These are phyloP conservation scores for Arthrobotrys megalospora DNA, from an alignment of 2,329 filamentous ascomycete species.

Conservation along the genomic window DNA sequence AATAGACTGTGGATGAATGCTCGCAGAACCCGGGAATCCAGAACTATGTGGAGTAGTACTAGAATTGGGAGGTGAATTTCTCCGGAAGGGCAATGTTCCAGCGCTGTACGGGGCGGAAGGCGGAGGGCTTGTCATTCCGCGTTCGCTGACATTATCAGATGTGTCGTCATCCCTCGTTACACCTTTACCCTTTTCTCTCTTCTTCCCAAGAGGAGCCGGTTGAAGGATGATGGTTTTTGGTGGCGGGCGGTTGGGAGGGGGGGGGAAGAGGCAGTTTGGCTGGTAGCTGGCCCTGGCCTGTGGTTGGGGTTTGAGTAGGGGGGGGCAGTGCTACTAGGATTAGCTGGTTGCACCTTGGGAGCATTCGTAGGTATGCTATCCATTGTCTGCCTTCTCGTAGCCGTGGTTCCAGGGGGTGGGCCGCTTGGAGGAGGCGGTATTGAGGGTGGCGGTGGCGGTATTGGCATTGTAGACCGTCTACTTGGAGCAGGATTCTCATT, in stretches of 20 bases:
- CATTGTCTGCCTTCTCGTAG: conserved; percentile 48
- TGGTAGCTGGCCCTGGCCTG: conserved; percentile 37
- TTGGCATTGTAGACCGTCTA: conserved; percentile 61
- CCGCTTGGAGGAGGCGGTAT: conserved; percentile 59
- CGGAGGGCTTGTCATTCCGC: conserved; percentile 47
- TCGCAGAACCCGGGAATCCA: conserved; percentile 47
- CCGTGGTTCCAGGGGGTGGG: conserved; percentile 37
- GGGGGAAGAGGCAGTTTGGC: conserved; percentile 46
- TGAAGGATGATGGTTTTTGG: conserved; percentile 51
- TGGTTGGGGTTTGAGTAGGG: conserved; percentile 56
- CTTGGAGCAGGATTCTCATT: conserved; percentile 38
- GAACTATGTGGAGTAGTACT: conserved; percentile 56
- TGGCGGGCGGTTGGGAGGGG: conserved; percentile 51
- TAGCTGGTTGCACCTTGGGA: conserved; percentile 19
- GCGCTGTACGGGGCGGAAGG: conserved; percentile 57
- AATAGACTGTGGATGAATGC: conserved; percentile 58
- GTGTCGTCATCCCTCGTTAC: conserved; percentile 26
- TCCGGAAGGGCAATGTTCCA: conserved; percentile 55
- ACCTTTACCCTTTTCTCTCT: conserved; percentile 51
- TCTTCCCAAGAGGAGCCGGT: conserved; percentile 56
- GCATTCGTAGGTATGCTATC: conserved; percentile 31
- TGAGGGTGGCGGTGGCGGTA: conserved; percentile 39
- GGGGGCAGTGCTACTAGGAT: conserved; percentile 3
- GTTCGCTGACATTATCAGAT: conserved; percentile 40
- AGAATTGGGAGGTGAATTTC: conserved; percentile 54